phyloP scores from a whole-genome alignment of 495 filamentous ascomycete genomes.

The Tetracladium marchalianum region DNA sequence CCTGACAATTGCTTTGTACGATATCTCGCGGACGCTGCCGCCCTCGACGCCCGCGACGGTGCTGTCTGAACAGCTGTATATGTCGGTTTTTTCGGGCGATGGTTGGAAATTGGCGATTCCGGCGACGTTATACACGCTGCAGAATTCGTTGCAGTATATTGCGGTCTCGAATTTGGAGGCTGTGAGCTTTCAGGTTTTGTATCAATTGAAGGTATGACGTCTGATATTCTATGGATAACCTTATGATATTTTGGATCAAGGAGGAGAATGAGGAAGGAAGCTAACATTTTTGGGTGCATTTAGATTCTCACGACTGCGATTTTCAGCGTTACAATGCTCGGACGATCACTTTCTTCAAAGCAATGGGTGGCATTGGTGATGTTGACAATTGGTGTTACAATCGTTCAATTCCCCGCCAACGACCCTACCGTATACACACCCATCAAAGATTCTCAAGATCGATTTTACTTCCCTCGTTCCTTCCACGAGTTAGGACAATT shows the following conservation, averaged over 20 bases:
- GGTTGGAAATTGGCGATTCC: constrained; percentile 95
- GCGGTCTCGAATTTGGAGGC: constrained; percentile 86
- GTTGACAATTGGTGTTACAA: constrained; percentile 74
- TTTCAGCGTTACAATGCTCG: constrained; percentile 73
- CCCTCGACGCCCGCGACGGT: constrained; percentile 69
- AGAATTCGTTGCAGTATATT: constrained; percentile 87
- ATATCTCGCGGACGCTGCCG: constrained; percentile 64
- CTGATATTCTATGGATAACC: background rate
- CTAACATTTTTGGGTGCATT: background rate
- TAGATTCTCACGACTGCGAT: constrained; percentile 77
- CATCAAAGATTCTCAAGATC: constrained; percentile 26
- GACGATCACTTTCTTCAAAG: constrained; percentile 52
- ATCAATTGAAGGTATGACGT: constrained; percentile 61
- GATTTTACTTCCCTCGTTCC: constrained; percentile 65
- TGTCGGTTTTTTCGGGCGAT: constrained; percentile 78
- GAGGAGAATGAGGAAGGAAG: background rate
- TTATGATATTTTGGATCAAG: background rate
- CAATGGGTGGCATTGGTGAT: constrained; percentile 76
- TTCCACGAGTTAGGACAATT: constrained; percentile 49
- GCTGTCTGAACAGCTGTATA: constrained; percentile 69
- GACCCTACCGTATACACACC: constrained; percentile 28
- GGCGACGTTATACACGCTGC: constrained; percentile 76
- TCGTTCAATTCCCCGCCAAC: constrained; percentile 67
- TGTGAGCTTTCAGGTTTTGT: constrained; percentile 85
- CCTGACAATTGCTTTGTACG: constrained; percentile 77